Evolutionary conservation across 257 asterid species (phyloP), one percentile per base, ranked within the genome.

Genomic region (Parsonsia alboflavescens): DNA sequence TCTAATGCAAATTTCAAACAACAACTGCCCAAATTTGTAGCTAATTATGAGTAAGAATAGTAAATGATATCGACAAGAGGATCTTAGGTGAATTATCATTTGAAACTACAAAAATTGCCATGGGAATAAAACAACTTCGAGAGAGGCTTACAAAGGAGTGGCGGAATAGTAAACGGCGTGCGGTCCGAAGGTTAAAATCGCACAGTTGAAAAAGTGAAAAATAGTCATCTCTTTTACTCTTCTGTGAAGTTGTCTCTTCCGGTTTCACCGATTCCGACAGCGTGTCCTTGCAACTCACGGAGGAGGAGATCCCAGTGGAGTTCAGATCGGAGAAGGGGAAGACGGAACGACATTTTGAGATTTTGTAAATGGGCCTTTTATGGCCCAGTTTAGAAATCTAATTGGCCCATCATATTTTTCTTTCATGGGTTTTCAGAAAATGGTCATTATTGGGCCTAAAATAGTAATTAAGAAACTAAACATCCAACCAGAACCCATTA

Each of bases 101-200:
- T 19, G 49, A 39, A 26, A 42, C 28, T 2, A 15, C 22, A 64
- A 44, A 15, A 36, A 42, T 42, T 33, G 17, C 28, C 5, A 66
- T 5, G 49, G 46, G 6, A 56, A 30, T 4, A 76, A 62, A 63
- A 10, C 10, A 8, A 13, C 7, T 26, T 54, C 21, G 39, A 59
- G 19, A 24, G 4, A 58, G 70, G 74, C 88, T 80, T 82, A 92
- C 99, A 95, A 74, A 70, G 99, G 99, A 48, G 99, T 95, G 73
- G 99, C 99, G 49, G 99, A 87, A 77, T 95, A 95, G 86, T 95
- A 92, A 74, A 95, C 97, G 74, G 94, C 98, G 88, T 95, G 99
- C 76, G 99, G 98, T 30, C 98, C 99, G 70, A 92, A 95, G 15
- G 99, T 95, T 11, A 95, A 89, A 78, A 95, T 88, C 54, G 99